Conservation (phyloP, 352 stramenopile species). For the Phytopythium ostracodes region DNA sequence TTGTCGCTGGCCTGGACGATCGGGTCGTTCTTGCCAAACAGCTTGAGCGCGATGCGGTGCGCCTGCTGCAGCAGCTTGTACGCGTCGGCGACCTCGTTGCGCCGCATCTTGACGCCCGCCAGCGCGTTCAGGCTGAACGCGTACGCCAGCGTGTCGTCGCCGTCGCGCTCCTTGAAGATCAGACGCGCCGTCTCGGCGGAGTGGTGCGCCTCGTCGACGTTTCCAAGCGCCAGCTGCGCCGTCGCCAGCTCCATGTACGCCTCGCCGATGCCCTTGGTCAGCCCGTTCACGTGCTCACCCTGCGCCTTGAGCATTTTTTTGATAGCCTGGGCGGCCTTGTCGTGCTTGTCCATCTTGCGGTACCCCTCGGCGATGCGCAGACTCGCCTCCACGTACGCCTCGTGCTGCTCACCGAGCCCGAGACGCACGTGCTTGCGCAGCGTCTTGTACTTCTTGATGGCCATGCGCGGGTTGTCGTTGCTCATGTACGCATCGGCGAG, state of each 20-base stretch:
- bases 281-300: slow-evolving; percentile 48
- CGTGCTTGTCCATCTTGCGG: slow-evolving; percentile 57
- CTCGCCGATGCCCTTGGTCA: slow-evolving; percentile 67
- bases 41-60: slow-evolving; percentile 58
- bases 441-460: slow-evolving; percentile 62
- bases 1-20: slow-evolving; percentile 61
- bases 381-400: slow-evolving; percentile 71
- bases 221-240: slow-evolving; percentile 31
- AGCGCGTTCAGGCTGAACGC: slow-evolving; percentile 83
- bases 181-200: slow-evolving; percentile 38
- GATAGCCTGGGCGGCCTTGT: slow-evolving; percentile 46
- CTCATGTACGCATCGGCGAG: slow-evolving; percentile 79
- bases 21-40: slow-evolving; percentile 56
- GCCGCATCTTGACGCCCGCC: slow-evolving; percentile 68
- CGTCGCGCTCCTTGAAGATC: slow-evolving; percentile 64
- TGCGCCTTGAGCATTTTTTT: slow-evolving; percentile 55
- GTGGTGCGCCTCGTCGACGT: slow-evolving; percentile 34
- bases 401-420: slow-evolving; percentile 59
- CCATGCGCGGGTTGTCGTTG: slow-evolving; percentile 67
- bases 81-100: slow-evolving; percentile 48
- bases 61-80: slow-evolving; percentile 61
- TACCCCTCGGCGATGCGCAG: slow-evolving; percentile 68
- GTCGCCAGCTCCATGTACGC: slow-evolving; percentile 77
- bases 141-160: slow-evolving; percentile 56
- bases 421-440: slow-evolving; percentile 68